Evolutionary conservation across 306 rosid species (phyloP), one percentile per base, ranked within the genome.

Genomic region (Begonia fuchsioides): DNA sequence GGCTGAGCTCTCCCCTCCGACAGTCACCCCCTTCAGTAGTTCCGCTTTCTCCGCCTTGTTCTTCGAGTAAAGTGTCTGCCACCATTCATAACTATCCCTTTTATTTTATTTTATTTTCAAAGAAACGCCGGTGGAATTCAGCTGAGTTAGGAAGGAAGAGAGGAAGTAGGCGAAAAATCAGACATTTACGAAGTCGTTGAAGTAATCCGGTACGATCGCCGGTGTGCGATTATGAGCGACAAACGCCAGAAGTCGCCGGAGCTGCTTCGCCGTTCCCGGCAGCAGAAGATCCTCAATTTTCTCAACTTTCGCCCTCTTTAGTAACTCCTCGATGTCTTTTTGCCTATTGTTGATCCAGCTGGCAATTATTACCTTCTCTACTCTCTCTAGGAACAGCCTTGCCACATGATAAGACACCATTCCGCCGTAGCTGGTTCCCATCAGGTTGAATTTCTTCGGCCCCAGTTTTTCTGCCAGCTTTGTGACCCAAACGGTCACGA

Each of bases 381-480:
- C 67, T 14, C 54, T 60, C 49, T 75, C 65, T 0, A 93, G 95
- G 19, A 72, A 81, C 60, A 66, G 80, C 41, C 59, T 67, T 0
- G 87, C 95, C 65, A 85, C 6, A 45, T 68, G 68, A 39, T 81
- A 85, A 11, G 74, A 75, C 4, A 85, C 93, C 15, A 85, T 80
- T 0, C 95, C 95, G 1, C 95, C 95, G 10, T 85, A 85, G 54
- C 95, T 85, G 17, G 78, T 75, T 63, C 95, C 95, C 0, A 81
- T 87, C 61, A 81, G 13, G 55, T 64, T 77, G 72, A 65, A 56
- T 12, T 18, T 71, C 3, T 19, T 5, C 0, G 81, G 76, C 6
- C 79, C 82, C 15, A 65, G 72, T 9, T 15, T 38, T 16, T 78
- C 76, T 93, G 81, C 73, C 9, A 85, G 58, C 58, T 32, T 65